Conservation (phyloP, 2,329 filamentous ascomycete species). For the Colletotrichum scovillei region DNA sequence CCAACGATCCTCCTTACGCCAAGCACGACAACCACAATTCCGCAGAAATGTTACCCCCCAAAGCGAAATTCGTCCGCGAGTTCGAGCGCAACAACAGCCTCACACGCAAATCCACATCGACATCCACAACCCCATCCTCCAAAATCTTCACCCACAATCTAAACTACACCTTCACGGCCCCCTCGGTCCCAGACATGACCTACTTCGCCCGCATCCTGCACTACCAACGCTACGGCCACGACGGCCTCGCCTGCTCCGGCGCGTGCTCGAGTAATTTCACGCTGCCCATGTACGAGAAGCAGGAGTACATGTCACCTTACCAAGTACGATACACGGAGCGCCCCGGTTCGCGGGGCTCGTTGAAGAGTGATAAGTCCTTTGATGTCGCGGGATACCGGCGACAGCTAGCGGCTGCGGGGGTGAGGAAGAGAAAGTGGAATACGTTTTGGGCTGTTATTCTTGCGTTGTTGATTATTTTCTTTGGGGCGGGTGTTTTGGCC, state of each 20-base stretch:
- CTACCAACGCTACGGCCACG: neutral
- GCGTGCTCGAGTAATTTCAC: neutral
- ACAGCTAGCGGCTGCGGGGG: neutral
- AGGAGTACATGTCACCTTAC: neutral
- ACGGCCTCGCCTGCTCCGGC: neutral
- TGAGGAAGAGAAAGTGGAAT: neutral
- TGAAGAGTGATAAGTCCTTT: neutral
- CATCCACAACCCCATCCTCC: neutral
- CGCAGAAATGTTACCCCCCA: slow-evolving; percentile 18
- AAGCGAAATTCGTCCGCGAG: slow-evolving; percentile 19
- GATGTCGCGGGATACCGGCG: neutral
- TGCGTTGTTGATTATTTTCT: neutral
- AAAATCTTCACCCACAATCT: neutral
- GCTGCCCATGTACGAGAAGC: slow-evolving; percentile 11
- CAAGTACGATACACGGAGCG: neutral
- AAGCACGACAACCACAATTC: neutral
- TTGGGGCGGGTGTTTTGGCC: slow-evolving; percentile 12
- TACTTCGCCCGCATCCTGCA: slow-evolving; percentile 18
- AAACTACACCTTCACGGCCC: neutral
- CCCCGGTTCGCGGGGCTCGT: neutral
- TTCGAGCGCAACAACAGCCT: neutral
- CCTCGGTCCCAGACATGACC: slow-evolving; percentile 2
- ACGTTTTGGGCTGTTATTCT: slow-evolving; percentile 3
- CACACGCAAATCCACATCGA: neutral
- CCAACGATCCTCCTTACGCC: neutral